Conservation (phyloP, 2,329 filamentous ascomycete species). For the Thielaviopsis populi region DNA sequence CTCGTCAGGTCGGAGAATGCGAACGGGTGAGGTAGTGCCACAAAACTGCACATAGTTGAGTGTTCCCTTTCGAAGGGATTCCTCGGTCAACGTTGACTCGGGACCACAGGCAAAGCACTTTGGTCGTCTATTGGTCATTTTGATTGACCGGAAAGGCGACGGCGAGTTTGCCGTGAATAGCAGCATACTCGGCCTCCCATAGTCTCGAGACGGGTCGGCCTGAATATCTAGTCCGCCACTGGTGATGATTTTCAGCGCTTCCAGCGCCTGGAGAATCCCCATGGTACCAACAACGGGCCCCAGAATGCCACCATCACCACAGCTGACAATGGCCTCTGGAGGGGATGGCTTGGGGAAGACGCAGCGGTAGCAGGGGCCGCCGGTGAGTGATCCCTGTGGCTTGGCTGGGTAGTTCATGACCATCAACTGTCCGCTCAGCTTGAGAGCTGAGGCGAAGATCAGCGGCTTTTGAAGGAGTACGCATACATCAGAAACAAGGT, state of each 20-base stretch:
- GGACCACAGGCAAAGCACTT: conserved; percentile 66
- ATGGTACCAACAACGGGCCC: conserved; percentile 87
- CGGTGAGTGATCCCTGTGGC: conserved; percentile 36
- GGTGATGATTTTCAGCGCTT: conserved; percentile 71
- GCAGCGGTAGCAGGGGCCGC: conserved; percentile 85
- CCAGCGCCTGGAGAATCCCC: conserved; percentile 81
- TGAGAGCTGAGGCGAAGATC: conserved; percentile 77
- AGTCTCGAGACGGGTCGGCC: background rate
- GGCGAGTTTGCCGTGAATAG: conserved; percentile 33
- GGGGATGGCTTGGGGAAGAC: conserved; percentile 82
- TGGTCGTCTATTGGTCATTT: conserved; percentile 51
- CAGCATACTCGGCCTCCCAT: conserved; percentile 25
- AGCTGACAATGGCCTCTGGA: conserved; percentile 65
- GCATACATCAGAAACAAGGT: conserved; percentile 82
- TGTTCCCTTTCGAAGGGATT: conserved; percentile 46
- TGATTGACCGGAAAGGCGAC: conserved; percentile 54
- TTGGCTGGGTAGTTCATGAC: conserved; percentile 68
- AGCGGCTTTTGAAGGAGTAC: conserved; percentile 66
- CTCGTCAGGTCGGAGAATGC: conserved; percentile 44
- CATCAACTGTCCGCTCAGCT: conserved; percentile 79
- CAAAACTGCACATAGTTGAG: conserved; percentile 82
- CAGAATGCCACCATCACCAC: conserved; percentile 82
- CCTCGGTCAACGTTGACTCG: conserved; percentile 43
- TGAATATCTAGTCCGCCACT: conserved; percentile 22
- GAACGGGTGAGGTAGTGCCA: conserved; percentile 41